These are phyloP conservation scores for Phytophthora tentaculata DNA, from an alignment of 352 stramenopile species.

Conservation along the genomic window DNA sequence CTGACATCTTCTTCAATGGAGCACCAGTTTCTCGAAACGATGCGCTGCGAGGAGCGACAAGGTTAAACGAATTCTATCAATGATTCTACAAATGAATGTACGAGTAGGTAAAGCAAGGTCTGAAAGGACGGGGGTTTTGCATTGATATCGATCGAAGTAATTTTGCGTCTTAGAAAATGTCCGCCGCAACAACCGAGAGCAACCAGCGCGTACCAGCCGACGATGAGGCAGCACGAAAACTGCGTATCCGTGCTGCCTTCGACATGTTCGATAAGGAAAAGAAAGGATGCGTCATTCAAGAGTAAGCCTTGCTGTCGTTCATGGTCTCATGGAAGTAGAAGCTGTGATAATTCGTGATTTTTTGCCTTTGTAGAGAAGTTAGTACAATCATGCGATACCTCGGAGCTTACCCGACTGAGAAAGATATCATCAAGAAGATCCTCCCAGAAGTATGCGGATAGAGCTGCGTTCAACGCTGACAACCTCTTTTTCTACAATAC, in stretches of 20 bases:
- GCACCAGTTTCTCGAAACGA: conserved; percentile 9
- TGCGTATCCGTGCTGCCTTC: conserved; percentile 84
- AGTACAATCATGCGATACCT: conserved; percentile 93
- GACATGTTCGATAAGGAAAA: conserved; percentile 94
- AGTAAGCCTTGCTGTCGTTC: conserved; percentile 56
- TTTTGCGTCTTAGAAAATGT: conserved; percentile 36
- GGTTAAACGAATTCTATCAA: no score
- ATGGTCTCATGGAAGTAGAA: no score
- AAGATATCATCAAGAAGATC: conserved; percentile 93
- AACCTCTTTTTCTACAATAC: neutral
- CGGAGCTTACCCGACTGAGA: conserved; percentile 89
- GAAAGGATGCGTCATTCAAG: conserved; percentile 89
- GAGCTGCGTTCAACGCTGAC: neutral
- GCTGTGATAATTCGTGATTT: neutral
- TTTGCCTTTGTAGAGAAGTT: conserved; percentile 71
- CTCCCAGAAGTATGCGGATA: conserved; percentile 68
- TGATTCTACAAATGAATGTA: no score
- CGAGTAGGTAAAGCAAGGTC: neutral
- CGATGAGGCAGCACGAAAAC: conserved; percentile 52
- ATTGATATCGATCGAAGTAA: conserved; percentile 23
- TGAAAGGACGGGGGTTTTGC: conserved; percentile 21
- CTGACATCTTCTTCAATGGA: conserved; percentile 34
- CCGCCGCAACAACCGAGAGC: conserved; percentile 38
- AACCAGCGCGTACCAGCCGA: conserved; percentile 47
- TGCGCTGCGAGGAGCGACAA: no score